phyloP scores from a whole-genome alignment of 257 asterid species.

The Plantago elongata region DNA sequence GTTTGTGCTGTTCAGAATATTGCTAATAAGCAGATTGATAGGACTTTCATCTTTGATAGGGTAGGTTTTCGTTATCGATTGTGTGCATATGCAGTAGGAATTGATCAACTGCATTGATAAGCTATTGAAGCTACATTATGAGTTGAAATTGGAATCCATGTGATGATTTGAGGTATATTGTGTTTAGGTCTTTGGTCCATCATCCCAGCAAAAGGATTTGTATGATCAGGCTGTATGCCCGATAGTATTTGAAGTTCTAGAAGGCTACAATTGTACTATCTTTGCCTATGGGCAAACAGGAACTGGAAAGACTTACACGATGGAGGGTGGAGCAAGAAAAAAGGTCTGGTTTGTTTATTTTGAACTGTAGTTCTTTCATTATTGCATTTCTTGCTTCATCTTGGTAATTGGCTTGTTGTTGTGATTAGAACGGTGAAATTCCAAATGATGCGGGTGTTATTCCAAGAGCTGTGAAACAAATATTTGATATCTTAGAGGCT shows the following conservation, averaged over 20 bases:
- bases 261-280: constrained; percentile 96
- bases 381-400: constrained; percentile 4
- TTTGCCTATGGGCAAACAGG: constrained; percentile 99
- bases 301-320: constrained; percentile 95
- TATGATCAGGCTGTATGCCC: constrained; percentile 86
- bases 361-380: constrained; percentile 6
- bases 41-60: constrained; percentile 92
- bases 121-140: too few relatives aligned
- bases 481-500: constrained; percentile 83
- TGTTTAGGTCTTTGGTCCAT: constrained; percentile 84
- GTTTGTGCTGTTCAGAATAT: constrained; percentile 86
- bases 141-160: not conserved
- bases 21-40: constrained; percentile 97
- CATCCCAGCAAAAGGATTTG: constrained; percentile 88
- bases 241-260: constrained; percentile 85
- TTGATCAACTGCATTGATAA: not conserved
- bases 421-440: constrained; percentile 82
- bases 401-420: constrained; percentile 26
- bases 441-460: constrained; percentile 98
- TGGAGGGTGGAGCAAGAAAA: constrained; percentile 98
- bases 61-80: constrained; percentile 27
- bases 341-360: constrained; percentile 40
- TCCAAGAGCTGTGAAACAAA: constrained; percentile 96
- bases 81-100: not conserved
- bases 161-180: constrained; percentile 8